phyloP scores from a whole-genome alignment of 1,284 basidiomycete species.

The Leccinum subspadiceum region DNA sequence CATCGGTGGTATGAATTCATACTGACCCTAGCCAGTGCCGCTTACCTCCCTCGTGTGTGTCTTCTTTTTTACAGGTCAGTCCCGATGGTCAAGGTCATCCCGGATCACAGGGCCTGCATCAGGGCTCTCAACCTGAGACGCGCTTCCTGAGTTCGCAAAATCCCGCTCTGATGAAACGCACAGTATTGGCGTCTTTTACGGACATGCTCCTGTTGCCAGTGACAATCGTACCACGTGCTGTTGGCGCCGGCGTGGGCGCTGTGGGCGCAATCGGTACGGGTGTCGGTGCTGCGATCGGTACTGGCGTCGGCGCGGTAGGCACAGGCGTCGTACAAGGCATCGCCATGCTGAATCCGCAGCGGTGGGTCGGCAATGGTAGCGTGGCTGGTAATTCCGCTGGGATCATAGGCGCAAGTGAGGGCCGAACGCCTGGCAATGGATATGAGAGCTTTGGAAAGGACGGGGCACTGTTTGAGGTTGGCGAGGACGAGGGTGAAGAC shows the following conservation, averaged over 20 bases:
- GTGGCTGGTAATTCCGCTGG: slow-evolving; percentile 16
- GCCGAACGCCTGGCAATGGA: slow-evolving; percentile 3
- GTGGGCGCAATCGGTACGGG: slow-evolving; percentile 51
- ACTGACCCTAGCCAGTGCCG: not conserved
- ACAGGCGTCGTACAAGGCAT: slow-evolving; percentile 82
- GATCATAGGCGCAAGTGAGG: slow-evolving; percentile 26
- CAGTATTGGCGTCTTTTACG: slow-evolving; percentile 89
- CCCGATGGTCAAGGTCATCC: slow-evolving; percentile 13
- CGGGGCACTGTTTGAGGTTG: slow-evolving; percentile 61
- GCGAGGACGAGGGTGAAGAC: slow-evolving; percentile 48
- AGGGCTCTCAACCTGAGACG: slow-evolving; percentile 42
- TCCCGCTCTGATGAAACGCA: slow-evolving; percentile 90
- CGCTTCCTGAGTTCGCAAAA: slow-evolving; percentile 84
- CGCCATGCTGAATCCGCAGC: slow-evolving; percentile 82
- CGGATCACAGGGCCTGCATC: not conserved
- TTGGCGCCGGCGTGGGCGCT: slow-evolving; percentile 61
- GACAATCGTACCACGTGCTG: slow-evolving; percentile 91
- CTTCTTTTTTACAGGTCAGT: slow-evolving; percentile 6
- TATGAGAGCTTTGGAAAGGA: slow-evolving; percentile 40
- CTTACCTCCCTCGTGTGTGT: not conserved
- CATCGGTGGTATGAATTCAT: slow-evolving; percentile 15
- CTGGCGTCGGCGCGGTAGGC: slow-evolving; percentile 58
- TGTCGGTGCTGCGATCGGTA: slow-evolving; percentile 69
- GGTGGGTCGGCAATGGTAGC: slow-evolving; percentile 55
- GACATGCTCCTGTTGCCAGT: slow-evolving; percentile 89